Conservation (phyloP, 257 asterid genomes). For the Solanum ossicruentum region DNA sequence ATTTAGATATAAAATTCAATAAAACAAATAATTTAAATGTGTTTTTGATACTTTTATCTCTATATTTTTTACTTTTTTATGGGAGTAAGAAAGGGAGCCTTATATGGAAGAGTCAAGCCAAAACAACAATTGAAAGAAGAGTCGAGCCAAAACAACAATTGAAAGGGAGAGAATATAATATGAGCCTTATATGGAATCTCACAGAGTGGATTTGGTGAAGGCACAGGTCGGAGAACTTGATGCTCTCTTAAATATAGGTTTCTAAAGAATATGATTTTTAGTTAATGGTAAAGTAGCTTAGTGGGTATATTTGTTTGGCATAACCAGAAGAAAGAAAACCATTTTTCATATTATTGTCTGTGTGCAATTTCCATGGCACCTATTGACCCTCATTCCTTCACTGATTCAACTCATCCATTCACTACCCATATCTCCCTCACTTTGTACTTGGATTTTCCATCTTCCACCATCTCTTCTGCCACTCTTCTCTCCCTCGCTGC, state of each 20-base stretch:
- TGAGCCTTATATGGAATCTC: background rate
- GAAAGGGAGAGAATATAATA: background rate
- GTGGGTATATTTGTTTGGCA: background rate
- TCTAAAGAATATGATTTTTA: background rate
- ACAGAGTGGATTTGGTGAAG: background rate
- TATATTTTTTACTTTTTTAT: no score
- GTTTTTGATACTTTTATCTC: no score
- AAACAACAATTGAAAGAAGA: no score
- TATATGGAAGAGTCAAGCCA: no score
- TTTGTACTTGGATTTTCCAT: slow-evolving; percentile 73
- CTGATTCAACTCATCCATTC: slow-evolving; percentile 69
- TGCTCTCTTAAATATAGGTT: background rate
- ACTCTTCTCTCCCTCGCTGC: slow-evolving; percentile 57
- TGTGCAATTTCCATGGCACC: slow-evolving; percentile 41
- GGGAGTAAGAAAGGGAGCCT: no score
- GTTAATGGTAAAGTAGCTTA: background rate
- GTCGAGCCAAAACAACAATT: no score
- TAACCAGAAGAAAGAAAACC: background rate
- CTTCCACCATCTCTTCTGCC: slow-evolving; percentile 63
- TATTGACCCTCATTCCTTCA: slow-evolving; percentile 83
- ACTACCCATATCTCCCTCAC: slow-evolving; percentile 75
- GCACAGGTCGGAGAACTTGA: background rate
- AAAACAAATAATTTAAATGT: no score
- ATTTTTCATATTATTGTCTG: background rate
- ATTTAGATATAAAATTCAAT: no score